Evolutionary conservation across 805 yeast genomes (phyloP), one percentile per base, ranked within the genome.

Genomic region (Cyberlindnera veronae): DNA sequence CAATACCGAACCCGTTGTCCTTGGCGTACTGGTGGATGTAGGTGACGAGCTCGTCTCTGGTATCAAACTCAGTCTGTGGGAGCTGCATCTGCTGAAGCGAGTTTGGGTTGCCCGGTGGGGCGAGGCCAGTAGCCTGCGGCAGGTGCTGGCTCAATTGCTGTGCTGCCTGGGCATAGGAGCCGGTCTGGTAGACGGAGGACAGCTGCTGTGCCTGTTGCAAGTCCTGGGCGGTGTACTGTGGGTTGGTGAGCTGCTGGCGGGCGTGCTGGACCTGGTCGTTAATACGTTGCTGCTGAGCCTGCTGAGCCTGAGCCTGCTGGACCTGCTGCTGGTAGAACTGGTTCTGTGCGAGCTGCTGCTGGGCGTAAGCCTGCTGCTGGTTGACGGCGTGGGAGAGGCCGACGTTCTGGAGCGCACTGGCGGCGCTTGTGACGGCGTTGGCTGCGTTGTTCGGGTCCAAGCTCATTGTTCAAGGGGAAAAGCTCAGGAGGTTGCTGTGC

Each of bases 1-100:
- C 61, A 39, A 57, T 57, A 44, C 61, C 61, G 35, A 57, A 57
- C 3, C 61, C 61, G 39, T 57, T 55, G 20, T 53, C 54, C 43
- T 55, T 54, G 9, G 61, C 61, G 35, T 55, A 57, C 21, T 45
- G 51, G 34, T 55, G 61, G 36, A 57, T 53, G 33, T 57, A 57
- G 3, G 49, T 29, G 18, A 55, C 50, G 22, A 57, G 34, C 29
- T 53, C 55, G 3, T 55, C 50, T 33, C 60, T 48, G 7, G 53
- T 14, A 11, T 17, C 24, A 29, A 57, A 57, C 29, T 57, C 61
- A 1, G 50, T 34, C 36, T 48, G 54, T 13, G 61, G 61, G 9
- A 56, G 51, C 19, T 46, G 46, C 38, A 51, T 34, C 14, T 54
- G 52, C 26, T 51, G 55, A 32, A 57, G 41, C 5, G 51, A 41